These are phyloP conservation scores for Arabidopsis lyrata DNA, from an alignment of 441 rosid genomes.

Conservation along the genomic window DNA sequence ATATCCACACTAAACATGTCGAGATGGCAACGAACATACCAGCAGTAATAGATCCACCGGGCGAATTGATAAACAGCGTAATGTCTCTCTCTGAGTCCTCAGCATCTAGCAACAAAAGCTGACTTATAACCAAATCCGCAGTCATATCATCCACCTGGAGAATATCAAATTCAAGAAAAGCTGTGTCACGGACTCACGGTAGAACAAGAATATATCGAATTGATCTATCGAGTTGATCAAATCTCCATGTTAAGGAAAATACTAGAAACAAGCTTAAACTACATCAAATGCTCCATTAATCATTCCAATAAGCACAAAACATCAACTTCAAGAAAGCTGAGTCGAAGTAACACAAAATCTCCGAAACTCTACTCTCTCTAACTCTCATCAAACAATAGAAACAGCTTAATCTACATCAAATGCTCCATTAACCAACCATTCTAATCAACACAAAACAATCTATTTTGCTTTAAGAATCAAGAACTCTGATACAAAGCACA, in stretches of 20 bases:
- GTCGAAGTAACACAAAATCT: background rate
- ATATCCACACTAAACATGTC: background rate
- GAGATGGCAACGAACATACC: slow-evolving; percentile 49
- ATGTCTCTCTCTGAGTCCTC: slow-evolving; percentile 84
- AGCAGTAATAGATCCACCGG: slow-evolving; percentile 95
- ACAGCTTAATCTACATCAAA: slow-evolving; percentile 10
- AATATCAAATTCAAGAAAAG: slow-evolving; percentile 24
- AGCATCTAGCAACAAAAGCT: slow-evolving; percentile 87
- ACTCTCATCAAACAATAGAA: slow-evolving; percentile 1
- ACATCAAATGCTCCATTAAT: slow-evolving; percentile 6
- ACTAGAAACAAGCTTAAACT: background rate
- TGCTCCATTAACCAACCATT: background rate
- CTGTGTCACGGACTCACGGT: background rate
- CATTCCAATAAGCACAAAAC: slow-evolving; percentile 9
- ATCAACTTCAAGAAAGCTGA: slow-evolving; percentile 22
- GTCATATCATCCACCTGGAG: slow-evolving; percentile 84
- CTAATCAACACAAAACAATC: background rate
- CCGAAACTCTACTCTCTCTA: background rate
- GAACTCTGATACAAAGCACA: background rate
- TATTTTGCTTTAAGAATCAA: background rate
- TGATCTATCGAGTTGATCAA: background rate
- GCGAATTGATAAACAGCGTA: slow-evolving; percentile 82
- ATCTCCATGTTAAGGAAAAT: background rate
- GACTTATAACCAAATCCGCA: slow-evolving; percentile 87
- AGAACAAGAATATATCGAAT: background rate